phyloP scores from a whole-genome alignment of 352 stramenopile genomes.

The Phytophthora tubulina region DNA sequence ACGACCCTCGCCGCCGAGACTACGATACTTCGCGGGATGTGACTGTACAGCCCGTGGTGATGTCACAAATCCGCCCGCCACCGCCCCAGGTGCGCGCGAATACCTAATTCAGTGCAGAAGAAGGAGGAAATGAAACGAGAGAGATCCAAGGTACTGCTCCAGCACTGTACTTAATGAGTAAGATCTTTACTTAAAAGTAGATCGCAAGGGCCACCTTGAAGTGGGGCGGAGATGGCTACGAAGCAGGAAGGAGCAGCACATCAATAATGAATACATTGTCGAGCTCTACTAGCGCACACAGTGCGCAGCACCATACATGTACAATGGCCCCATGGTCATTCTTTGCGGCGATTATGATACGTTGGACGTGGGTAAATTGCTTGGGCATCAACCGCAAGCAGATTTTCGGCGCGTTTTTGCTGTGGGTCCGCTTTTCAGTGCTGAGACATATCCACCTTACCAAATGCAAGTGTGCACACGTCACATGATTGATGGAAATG shows the following conservation, averaged over 20 bases:
- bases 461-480: constrained; percentile 28
- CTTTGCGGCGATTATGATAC: constrained; percentile 24
- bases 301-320: no score
- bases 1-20: constrained; percentile 35
- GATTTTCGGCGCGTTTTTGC: constrained; percentile 20
- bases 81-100: constrained; percentile 28
- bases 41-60: constrained; percentile 40
- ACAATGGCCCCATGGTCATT: no score
- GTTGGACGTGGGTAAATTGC: constrained; percentile 16
- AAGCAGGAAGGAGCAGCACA: constrained; percentile 10
- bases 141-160: neutral
- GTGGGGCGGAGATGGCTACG: constrained; percentile 9
- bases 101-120: neutral
- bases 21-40: constrained; percentile 39
- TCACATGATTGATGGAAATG: constrained; percentile 26
- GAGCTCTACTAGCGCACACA: no score
- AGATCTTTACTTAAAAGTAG: neutral
- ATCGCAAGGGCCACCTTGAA: constrained; percentile 16
- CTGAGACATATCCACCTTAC: constrained; percentile 28
- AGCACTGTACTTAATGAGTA: no score
- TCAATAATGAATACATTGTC: constrained; percentile 33
- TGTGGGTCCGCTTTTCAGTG: neutral
- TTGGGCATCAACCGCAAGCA: constrained; percentile 4
- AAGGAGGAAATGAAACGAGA: neutral
- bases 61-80: constrained; percentile 38